phyloP scores from a whole-genome alignment of 2,329 filamentous ascomycete genomes.

The Colletotrichum graminicola region DNA sequence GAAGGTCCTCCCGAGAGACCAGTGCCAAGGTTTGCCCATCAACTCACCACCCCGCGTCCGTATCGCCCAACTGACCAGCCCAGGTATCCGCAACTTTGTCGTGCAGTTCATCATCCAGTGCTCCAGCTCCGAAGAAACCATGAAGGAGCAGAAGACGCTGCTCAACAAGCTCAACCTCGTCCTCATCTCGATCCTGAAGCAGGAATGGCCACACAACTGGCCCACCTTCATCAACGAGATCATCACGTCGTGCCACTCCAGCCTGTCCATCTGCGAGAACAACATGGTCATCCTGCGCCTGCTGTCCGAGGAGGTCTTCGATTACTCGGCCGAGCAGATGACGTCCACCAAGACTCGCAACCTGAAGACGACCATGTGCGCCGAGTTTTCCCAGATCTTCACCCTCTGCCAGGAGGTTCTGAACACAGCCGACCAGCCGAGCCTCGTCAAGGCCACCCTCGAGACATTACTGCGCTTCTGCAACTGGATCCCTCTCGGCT shows the following conservation, averaged over 20 bases:
- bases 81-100: constrained; percentile 98
- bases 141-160: constrained; percentile 86
- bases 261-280: constrained; percentile 98
- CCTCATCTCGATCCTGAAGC: constrained; percentile 96
- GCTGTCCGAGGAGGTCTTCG: constrained; percentile 97
- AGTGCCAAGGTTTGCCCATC: constrained; percentile 78
- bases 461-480: constrained; percentile 96
- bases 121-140: constrained; percentile 88
- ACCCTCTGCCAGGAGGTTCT: constrained; percentile 97
- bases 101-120: constrained; percentile 98
- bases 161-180: constrained; percentile 99
- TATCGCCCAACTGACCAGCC: constrained; percentile 8
- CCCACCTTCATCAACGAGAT: constrained; percentile 99
- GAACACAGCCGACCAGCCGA: constrained; percentile 87
- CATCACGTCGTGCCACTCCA: constrained; percentile 94
- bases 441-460: constrained; percentile 93
- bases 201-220: constrained; percentile 99
- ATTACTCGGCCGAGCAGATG: constrained; percentile 99
- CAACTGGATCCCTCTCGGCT: constrained; percentile 98
- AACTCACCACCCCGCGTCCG: constrained; percentile 16
- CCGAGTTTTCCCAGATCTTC: constrained; percentile 98
- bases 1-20: constrained; percentile 96
- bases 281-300: constrained; percentile 98
- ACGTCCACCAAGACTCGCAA: constrained; percentile 98
- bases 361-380: constrained; percentile 98